phyloP scores from a whole-genome alignment of 129 eudicot genomes.

The Cynara cardunculus region DNA sequence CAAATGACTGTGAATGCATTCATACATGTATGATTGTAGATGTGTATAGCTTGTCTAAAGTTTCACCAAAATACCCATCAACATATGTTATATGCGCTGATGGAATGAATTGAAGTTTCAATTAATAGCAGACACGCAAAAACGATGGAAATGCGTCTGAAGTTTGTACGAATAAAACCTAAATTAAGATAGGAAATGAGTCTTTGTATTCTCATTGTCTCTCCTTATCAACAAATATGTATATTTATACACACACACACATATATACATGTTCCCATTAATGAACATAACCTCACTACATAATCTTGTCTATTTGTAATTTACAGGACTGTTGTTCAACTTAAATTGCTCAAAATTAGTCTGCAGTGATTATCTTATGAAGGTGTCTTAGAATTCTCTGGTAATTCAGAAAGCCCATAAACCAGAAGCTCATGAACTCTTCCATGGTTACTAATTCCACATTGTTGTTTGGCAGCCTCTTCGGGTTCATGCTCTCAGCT shows the following conservation, averaged over 20 bases:
- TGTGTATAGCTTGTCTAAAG: too few species aligned
- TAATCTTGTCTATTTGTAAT: neutral
- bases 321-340: conserved; percentile 5
- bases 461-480: conserved; percentile 21
- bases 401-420: conserved; percentile 22
- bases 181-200: too few species aligned
- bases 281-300: neutral
- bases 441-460: conserved; percentile 34
- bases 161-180: too few species aligned
- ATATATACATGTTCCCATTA: too few species aligned
- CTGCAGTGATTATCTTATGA: too few species aligned
- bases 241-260: too few species aligned
- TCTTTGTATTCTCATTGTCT: too few species aligned
- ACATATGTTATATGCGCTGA: neutral
- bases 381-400: conserved; percentile 21
- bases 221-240: too few species aligned
- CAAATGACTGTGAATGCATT: neutral
- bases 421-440: conserved; percentile 32
- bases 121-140: too few species aligned
- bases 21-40: too few species aligned
- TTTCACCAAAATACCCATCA: neutral
- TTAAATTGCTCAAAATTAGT: neutral
- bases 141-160: too few species aligned
- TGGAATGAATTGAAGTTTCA: neutral
- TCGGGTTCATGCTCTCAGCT: conserved; percentile 8